A percentile compares a stretch with the other conserved stretches of the same genome.
Conservation (phyloP, 2,329 filamentous ascomycete species). For the Sporothrix curviconia region DNA sequence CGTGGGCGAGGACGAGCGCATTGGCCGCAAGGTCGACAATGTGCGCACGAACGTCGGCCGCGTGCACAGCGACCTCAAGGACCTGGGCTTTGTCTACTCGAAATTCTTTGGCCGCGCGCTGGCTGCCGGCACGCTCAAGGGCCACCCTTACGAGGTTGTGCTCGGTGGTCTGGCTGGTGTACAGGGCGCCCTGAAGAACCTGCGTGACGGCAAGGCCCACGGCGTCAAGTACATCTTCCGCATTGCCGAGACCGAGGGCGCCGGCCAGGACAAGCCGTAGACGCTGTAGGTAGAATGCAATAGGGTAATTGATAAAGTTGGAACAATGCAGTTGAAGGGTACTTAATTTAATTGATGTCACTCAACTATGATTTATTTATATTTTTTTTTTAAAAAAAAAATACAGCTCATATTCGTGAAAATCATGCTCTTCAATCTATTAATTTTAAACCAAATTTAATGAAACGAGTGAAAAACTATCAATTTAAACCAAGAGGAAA, state of each 20-base stretch:
- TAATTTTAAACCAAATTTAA: no score
- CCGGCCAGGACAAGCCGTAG: conserved; percentile 4
- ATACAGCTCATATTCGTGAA: no score
- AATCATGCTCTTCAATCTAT: no score
- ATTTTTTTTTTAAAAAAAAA: no score
- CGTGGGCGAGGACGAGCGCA: conserved; percentile 18
- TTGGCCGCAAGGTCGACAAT: conserved; percentile 19
- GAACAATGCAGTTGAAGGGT: background rate
- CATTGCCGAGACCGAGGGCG: conserved; percentile 19
- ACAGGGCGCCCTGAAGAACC: conserved; percentile 40
- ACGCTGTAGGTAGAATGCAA: no score
- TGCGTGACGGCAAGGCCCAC: conserved; percentile 50
- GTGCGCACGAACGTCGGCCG: conserved; percentile 22
- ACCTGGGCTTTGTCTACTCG: conserved; percentile 33
- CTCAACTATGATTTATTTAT: no score
- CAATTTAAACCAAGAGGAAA: no score
- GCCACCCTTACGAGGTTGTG: conserved; percentile 42
- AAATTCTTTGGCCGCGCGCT: conserved; percentile 31
- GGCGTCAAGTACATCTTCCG: conserved; percentile 55
- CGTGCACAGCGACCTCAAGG: conserved; percentile 23
- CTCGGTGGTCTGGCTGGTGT: conserved; percentile 45
- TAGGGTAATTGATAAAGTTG: background rate
- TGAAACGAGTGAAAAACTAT: no score
- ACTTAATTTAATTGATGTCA: no score
- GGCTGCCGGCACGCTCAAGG: conserved; percentile 37